A percentile compares a stretch with the other conserved stretches of the same genome.
phyloP scores from a whole-genome alignment of 2,329 filamentous ascomycete genomes.

The Cryphonectria japonica region DNA sequence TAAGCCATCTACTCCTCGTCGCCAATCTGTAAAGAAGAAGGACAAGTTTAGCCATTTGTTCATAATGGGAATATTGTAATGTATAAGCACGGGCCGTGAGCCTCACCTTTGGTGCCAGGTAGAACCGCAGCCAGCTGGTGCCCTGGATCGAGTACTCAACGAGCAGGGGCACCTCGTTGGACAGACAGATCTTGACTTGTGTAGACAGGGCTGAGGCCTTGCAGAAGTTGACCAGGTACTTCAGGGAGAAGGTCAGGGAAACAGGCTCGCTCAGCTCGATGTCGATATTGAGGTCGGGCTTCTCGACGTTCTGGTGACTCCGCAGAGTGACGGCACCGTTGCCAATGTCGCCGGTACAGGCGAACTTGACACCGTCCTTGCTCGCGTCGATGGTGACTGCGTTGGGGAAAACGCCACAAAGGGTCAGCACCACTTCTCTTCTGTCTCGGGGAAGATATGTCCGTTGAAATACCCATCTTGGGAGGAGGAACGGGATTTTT shows the following conservation, averaged over 20 bases:
- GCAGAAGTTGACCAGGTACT: constrained; percentile 99
- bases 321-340: constrained; percentile 92
- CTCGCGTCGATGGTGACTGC: constrained; percentile 91
- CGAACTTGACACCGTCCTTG: constrained; percentile 97
- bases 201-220: constrained; percentile 86
- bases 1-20: constrained; percentile 40
- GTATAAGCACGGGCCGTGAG: constrained; percentile 12
- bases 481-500: no score
- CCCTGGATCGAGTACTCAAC: constrained; percentile 86
- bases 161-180: constrained; percentile 92
- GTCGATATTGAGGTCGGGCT: constrained; percentile 81
- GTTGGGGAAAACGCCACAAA: neutral
- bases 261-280: constrained; percentile 94
- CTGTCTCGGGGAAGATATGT: neutral
- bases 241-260: constrained; percentile 93
- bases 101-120: constrained; percentile 93
- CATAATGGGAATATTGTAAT: no score
- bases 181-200: constrained; percentile 89
- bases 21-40: constrained; percentile 38
- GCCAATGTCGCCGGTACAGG: constrained; percentile 91
- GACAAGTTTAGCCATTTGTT: constrained; percentile 12
- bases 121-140: constrained; percentile 92
- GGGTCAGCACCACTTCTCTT: neutral
- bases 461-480: neutral
- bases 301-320: constrained; percentile 85